Conservation (phyloP, 768 basidiomycete species). For the Krasilnikovozyma curviuscula region DNA sequence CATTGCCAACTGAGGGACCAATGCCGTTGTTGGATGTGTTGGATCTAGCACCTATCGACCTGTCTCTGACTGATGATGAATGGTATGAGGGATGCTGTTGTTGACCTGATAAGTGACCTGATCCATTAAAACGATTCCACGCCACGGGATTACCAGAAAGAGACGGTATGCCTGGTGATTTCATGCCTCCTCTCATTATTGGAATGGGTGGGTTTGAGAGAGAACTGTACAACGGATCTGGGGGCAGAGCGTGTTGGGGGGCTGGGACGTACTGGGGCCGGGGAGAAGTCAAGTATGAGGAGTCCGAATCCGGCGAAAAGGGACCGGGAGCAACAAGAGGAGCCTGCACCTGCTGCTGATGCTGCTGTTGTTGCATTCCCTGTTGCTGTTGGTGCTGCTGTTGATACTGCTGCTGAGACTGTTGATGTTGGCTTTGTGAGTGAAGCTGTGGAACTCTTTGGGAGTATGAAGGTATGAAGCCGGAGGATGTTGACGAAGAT, state of each 20-base stretch:
- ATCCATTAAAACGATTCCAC: too few relatives aligned
- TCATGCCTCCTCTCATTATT: not conserved
- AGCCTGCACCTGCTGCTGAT: slow-evolving; percentile 15
- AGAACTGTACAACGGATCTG: slow-evolving; percentile 22
- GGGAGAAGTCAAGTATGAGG: slow-evolving; percentile 18
- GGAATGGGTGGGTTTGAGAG: not conserved
- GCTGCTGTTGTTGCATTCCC: slow-evolving; percentile 13
- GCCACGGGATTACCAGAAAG: too few relatives aligned
- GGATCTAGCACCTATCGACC: not conserved
- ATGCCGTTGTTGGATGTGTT: not conserved
- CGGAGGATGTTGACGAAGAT: not conserved
- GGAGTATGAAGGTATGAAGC: too few relatives aligned
- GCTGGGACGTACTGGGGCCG: slow-evolving; percentile 21
- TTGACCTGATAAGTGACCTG: too few relatives aligned
- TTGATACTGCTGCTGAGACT: slow-evolving; percentile 2
- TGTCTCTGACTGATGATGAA: not conserved
- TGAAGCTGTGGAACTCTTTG: slow-evolving; percentile 2
- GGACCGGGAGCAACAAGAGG: slow-evolving; percentile 1
- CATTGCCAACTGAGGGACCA: slow-evolving; percentile 10
- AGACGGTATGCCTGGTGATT: not conserved
- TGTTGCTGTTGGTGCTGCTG: not conserved
- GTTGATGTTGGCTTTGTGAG: not conserved
- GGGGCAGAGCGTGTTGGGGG: slow-evolving; percentile 22
- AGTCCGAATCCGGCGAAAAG: slow-evolving; percentile 9
- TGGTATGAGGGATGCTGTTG: not conserved